Evolutionary conservation across 2,329 filamentous ascomycete species (phyloP), one percentile per base, ranked within the genome.

Genomic region (Nannizzia gypsea): DNA sequence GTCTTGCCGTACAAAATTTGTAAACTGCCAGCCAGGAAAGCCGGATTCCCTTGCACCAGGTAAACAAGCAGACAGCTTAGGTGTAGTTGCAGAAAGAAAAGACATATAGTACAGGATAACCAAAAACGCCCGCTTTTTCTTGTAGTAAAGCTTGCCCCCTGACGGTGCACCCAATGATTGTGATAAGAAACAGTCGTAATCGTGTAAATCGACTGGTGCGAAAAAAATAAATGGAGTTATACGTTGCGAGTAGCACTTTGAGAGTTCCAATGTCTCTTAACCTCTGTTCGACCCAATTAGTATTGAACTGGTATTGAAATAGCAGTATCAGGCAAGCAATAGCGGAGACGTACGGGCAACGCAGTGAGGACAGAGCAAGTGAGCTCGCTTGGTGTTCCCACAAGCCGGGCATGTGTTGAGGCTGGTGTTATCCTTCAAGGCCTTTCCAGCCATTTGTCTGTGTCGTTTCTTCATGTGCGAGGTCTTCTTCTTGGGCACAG

Each of bases 401-500:
- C 93, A 99, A 13, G 85, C 89, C 0, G 92, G 88, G 72, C 93
- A 99, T 70, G 84, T 89, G 77, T 90, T 95, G 66, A 99, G 76
- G 59, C 83, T 83, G 64, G 87, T 93, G 61, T 95, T 85, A 71
- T 99, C 93, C 77, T 96, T 89, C 67, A 99, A 75, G 50, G 86
- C 92, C 77, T 99, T 99, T 69, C 93, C 93, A 24, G 91, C 92
- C 86, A 97, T 88, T 71, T 95, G 90, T 68, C 95, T 84, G 71
- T 90, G 86, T 67, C 93, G 83, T 81, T 90, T 96, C 79, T 93
- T 96, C 79, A 89, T 89, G 74, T 99, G 90, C 46, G 92, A 96
- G 36, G 90, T 95, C 83, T 97, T 99, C 79, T 96, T 97, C 82
- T 99, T 99, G 3, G 93, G 93, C 15, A 97, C 93, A 1, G 93